Evolutionary conservation across 1,284 basidiomycete genomes (phyloP).

Genomic region (Earliella scabrosa): DNA sequence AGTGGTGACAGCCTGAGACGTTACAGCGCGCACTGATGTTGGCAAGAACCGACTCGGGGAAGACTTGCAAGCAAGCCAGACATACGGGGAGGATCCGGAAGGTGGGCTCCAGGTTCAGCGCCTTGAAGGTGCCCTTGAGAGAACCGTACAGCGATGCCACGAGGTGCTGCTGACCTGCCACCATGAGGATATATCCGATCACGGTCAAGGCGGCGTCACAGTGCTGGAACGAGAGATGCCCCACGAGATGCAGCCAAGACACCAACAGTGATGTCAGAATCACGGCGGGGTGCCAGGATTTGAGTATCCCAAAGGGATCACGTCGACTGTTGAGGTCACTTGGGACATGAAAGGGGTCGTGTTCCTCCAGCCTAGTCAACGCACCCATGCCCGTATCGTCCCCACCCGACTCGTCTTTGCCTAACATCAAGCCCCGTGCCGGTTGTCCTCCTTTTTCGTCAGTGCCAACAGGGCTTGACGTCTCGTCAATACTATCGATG

Average conservation of each 20-base stretch:
- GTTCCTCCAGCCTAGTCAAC: background rate
- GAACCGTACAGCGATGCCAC: background rate
- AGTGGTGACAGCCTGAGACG: constrained; percentile 1
- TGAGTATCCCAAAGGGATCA: background rate
- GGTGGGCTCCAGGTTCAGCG: constrained; percentile 6
- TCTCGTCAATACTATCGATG: too few relatives aligned
- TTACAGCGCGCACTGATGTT: background rate
- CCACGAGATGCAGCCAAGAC: constrained; percentile 20
- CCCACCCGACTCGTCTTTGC: too few relatives aligned
- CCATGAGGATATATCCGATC: background rate
- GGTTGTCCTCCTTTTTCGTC: too few relatives aligned
- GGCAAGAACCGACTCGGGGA: constrained; percentile 4
- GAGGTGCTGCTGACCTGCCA: background rate
- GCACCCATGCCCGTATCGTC: too few relatives aligned
- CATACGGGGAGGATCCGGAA: constrained; percentile 15
- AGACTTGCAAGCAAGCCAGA: constrained; percentile 13
- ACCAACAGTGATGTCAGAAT: constrained; percentile 12
- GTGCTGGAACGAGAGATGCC: constrained; percentile 10
- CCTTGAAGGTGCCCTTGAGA: constrained; percentile 1
- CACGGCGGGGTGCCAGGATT: background rate
- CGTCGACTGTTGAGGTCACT: background rate
- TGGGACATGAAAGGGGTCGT: background rate
- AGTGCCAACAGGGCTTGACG: too few relatives aligned
- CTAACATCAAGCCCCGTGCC: too few relatives aligned
- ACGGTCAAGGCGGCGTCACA: constrained; percentile 7